phyloP scores from a whole-genome alignment of 176 grass and related monocot genomes.

The Cymbopogon citratus region DNA sequence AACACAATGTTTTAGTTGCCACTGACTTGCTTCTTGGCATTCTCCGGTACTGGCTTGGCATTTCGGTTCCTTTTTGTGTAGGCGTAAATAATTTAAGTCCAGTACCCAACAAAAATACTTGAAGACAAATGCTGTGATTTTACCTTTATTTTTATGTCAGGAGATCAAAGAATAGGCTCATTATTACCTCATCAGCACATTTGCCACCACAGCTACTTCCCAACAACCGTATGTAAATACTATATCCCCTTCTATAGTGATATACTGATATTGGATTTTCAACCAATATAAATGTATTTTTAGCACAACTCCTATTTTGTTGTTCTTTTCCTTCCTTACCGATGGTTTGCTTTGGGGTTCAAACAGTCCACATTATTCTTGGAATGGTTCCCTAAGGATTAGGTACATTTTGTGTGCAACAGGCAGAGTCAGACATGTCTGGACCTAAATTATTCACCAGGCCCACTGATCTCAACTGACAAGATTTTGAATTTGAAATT shows the following conservation, averaged over 20 bases:
- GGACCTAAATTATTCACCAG: not conserved
- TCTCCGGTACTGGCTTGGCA: too few species aligned
- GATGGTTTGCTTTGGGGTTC: not conserved
- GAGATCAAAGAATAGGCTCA: slow-evolving; percentile 57
- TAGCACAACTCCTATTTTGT: not conserved
- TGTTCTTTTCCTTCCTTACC: not conserved
- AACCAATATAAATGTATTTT: slow-evolving; percentile 34
- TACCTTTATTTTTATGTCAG: slow-evolving; percentile 14
- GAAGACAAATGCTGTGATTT: not conserved
- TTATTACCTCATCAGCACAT: slow-evolving; percentile 53
- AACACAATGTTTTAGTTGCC: slow-evolving; percentile 26
- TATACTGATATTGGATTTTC: slow-evolving; percentile 43
- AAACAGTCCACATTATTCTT: not conserved
- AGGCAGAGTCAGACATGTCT: not conserved
- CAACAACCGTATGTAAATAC: slow-evolving; percentile 56
- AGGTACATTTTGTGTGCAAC: not conserved
- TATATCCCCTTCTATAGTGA: slow-evolving; percentile 37
- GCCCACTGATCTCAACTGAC: not conserved
- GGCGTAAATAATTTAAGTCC: too few species aligned
- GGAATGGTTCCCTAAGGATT: not conserved
- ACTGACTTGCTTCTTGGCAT: slow-evolving; percentile 52
- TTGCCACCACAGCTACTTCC: slow-evolving; percentile 64
- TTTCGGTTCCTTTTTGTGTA: too few species aligned
- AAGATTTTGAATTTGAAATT: not conserved
- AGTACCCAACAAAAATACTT: not conserved